Conservation (phyloP, 441 rosid species). For the Mallotus repandus region DNA sequence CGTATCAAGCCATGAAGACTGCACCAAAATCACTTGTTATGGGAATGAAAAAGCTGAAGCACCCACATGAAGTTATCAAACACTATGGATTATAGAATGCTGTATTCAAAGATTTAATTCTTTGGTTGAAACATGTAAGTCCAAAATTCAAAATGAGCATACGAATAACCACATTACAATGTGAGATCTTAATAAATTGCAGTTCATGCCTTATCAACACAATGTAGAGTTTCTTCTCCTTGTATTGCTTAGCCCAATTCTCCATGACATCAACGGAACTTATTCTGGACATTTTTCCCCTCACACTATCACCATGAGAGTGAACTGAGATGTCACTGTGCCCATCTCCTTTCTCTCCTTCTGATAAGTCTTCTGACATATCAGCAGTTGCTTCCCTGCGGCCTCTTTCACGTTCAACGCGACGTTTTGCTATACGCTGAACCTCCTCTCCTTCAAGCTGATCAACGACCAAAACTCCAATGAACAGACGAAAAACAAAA, state of each 20-base stretch:
- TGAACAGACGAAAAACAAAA: neutral
- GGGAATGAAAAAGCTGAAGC: slow-evolving; percentile 12
- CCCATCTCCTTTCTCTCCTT: slow-evolving; percentile 81
- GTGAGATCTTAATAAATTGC: slow-evolving; percentile 20
- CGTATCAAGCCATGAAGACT: slow-evolving; percentile 88
- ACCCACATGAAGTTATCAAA: slow-evolving; percentile 4
- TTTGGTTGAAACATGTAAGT: slow-evolving; percentile 5
- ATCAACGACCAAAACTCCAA: slow-evolving; percentile 17
- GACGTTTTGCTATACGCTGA: slow-evolving; percentile 70
- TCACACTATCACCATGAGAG: slow-evolving; percentile 51
- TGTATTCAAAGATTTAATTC: slow-evolving; percentile 2
- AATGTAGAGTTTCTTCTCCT: slow-evolving; percentile 68
- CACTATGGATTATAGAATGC: neutral
- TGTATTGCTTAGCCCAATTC: slow-evolving; percentile 61
- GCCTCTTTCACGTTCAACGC: slow-evolving; percentile 81
- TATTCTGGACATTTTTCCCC: slow-evolving; percentile 57
- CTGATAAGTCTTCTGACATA: slow-evolving; percentile 95
- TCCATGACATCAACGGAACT: slow-evolving; percentile 72
- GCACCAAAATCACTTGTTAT: slow-evolving; percentile 37
- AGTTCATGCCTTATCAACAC: slow-evolving; percentile 66
- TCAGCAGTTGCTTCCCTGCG: slow-evolving; percentile 92
- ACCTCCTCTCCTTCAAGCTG: slow-evolving; percentile 78
- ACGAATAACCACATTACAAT: slow-evolving; percentile 18
- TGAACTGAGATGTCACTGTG: slow-evolving; percentile 57
- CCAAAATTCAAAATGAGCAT: slow-evolving; percentile 11